These are phyloP conservation scores for Cercospora zeina DNA, from an alignment of 2,329 filamentous ascomycete genomes.

Conservation along the genomic window DNA sequence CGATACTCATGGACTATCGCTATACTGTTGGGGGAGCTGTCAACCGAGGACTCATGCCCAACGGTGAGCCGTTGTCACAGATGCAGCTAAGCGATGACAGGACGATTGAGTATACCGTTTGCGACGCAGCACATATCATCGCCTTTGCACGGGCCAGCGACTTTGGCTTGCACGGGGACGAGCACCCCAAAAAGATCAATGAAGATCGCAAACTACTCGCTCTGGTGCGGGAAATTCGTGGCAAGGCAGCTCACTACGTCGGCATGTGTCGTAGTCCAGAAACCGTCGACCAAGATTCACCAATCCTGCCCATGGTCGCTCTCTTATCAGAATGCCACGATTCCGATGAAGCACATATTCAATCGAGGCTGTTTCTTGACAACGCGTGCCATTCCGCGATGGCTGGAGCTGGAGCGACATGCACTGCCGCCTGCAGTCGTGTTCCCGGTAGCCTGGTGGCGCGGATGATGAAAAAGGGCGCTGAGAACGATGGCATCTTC, in stretches of 20 bases:
- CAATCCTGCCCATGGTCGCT: conserved; percentile 27
- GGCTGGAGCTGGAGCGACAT: conserved; percentile 28
- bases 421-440: conserved; percentile 25
- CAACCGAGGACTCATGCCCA: conserved; percentile 23
- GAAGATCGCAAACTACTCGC: conserved; percentile 19
- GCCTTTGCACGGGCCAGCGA: conserved; percentile 24
- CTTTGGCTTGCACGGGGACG: conserved; percentile 23
- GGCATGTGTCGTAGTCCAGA: conserved; percentile 24
- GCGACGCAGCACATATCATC: conserved; percentile 27
- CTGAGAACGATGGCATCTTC: conserved; percentile 17
- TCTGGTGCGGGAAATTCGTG: conserved; percentile 20
- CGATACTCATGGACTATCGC: conserved; percentile 29
- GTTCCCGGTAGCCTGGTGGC: conserved; percentile 22
- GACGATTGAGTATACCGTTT: conserved; percentile 23
- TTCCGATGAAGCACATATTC: conserved; percentile 21
- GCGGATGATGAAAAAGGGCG: conserved; percentile 14
- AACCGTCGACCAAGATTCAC: conserved; percentile 24
- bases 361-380: conserved; percentile 25
- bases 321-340: conserved; percentile 18
- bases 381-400: conserved; percentile 27
- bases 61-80: conserved; percentile 14
- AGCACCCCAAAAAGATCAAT: conserved; percentile 24
- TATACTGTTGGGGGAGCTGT: conserved; percentile 25
- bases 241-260: conserved; percentile 22
- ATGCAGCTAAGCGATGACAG: conserved; percentile 20